Base-by-base conservation (phyloP, 192 early-diverging fungal species). In the Kappamyces sp. region DNA sequence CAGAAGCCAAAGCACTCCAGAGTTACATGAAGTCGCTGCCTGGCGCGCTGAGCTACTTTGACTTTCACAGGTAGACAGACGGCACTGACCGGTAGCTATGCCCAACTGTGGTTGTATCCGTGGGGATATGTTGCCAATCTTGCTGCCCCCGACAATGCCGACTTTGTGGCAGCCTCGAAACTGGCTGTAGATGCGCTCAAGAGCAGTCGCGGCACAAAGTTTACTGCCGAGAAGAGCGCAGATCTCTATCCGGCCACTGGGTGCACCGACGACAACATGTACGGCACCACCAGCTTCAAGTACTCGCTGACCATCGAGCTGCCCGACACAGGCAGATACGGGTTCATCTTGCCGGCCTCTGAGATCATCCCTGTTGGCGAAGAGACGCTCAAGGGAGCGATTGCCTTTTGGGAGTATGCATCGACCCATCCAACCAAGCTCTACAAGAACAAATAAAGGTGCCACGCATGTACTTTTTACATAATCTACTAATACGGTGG, bases 81-180 rank as follows among this genome's bases (percentile, higher is more conserved):
- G 23, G 23, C 23, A 23, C 23, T 23, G 23, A 23, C 23, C 23
- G 23, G 23, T 23, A 66, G 66, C 2, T 84, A 78, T 67, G 77
- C 75, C 13, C 78, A 84, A 59, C 57, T 80, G 38, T 83, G 77
- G 68, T 75, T 84, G 79, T 73, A 60, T 40, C 53, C 72, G 10
- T 67, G 64, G 41, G 72, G 65, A 35, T 68, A 66, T 34, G 48
- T 46, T 46, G 62, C 64, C 58, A 31, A 38, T 8, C 39, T 3
- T 34, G 35, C 59, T 15, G 57, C 58, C 12, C 51, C 64, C 10
- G 66, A 73, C 50, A 64, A 65, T 54, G 54, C 37, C 9, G 53
- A 38, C 37, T 44, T 68, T 8, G 36, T 48, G 13, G 35, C 32
- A 13, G 66, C 47, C 13, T 10, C 62, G 15, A 13, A 64, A 6